A percentile compares a stretch with the other conserved stretches of the same genome.
Conservation (phyloP, 2,329 filamentous ascomycete genomes). For the Aspergillus pseudoglaucus region DNA sequence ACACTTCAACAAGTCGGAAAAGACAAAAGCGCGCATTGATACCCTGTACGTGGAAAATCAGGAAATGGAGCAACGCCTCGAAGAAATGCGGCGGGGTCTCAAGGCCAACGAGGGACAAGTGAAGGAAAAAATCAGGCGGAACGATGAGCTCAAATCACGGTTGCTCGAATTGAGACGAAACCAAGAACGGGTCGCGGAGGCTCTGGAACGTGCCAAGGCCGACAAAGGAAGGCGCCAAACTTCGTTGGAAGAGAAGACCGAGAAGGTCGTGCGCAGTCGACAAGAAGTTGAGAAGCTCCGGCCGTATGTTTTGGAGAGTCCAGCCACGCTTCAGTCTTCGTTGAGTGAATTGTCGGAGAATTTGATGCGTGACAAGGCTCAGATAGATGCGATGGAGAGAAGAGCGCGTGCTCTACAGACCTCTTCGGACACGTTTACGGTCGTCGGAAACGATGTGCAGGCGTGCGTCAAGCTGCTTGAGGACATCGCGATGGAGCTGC, state of each 20-base stretch:
- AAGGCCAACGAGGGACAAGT: constrained; percentile 75
- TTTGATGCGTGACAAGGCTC: constrained; percentile 68
- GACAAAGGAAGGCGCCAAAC: constrained; percentile 72
- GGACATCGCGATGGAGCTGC: constrained; percentile 75
- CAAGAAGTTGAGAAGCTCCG: constrained; percentile 84
- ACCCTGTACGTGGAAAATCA: constrained; percentile 78
- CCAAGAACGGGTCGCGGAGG: constrained; percentile 75
- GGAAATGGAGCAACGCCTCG: constrained; percentile 71
- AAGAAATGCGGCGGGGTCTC: constrained; percentile 73
- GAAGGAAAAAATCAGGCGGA: constrained; percentile 75
- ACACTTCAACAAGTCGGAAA: constrained; percentile 86
- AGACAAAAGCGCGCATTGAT: constrained; percentile 81
- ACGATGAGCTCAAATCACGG: constrained; percentile 77
- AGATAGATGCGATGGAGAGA: constrained; percentile 82
- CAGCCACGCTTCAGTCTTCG: constrained; percentile 71
- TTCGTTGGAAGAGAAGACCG: constrained; percentile 45
- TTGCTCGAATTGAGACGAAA: constrained; percentile 72
- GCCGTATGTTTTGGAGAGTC: constrained; percentile 87
- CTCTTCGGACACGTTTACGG: constrained; percentile 78
- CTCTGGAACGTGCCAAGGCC: constrained; percentile 73
- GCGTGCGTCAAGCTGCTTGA: constrained; percentile 84
- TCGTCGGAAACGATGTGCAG: constrained; percentile 77
- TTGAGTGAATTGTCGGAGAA: constrained; percentile 76
- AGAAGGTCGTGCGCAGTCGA: constrained; percentile 56
- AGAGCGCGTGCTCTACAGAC: constrained; percentile 86